Conservation (phyloP, 345 rosid genomes). For the Reutealis trisperma region DNA sequence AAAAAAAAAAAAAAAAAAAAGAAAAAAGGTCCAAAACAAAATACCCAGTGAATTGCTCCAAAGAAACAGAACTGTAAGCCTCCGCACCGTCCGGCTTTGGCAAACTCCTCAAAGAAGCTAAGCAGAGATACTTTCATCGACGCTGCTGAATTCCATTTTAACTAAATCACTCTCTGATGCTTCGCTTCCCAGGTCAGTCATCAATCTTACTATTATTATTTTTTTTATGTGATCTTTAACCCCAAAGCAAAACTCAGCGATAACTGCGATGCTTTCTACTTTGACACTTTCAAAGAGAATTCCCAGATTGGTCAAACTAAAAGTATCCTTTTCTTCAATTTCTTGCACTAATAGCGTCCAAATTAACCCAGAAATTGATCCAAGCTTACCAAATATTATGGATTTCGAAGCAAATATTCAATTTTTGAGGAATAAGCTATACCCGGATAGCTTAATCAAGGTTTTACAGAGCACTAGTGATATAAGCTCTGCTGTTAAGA, state of each 20-base stretch:
- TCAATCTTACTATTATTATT: background rate
- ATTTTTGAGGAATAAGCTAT: slow-evolving; percentile 32
- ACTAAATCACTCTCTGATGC: background rate
- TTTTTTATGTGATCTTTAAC: background rate
- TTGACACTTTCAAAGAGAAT: slow-evolving; percentile 32
- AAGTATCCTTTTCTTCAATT: slow-evolving; percentile 33
- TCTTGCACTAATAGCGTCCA: slow-evolving; percentile 34
- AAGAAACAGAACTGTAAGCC: background rate
- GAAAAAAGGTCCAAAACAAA: too few relatives aligned
- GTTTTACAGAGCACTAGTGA: slow-evolving; percentile 44
- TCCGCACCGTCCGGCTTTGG: background rate
- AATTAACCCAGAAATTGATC: slow-evolving; percentile 20
- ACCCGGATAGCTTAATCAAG: slow-evolving; percentile 42
- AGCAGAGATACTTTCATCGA: background rate
- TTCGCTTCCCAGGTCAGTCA: slow-evolving; percentile 26
- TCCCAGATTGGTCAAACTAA: slow-evolving; percentile 28
- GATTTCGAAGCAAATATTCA: slow-evolving; percentile 41
- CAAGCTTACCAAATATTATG: slow-evolving; percentile 1
- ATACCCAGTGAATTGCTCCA: too few relatives aligned
- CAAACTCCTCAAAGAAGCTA: background rate
- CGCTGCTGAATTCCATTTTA: background rate
- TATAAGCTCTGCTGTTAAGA: slow-evolving; percentile 40
- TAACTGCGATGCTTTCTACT: slow-evolving; percentile 33
- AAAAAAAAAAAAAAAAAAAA: too few relatives aligned
- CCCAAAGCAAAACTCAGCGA: background rate